Percentiles rank a stretch among this genome's conserved stretches.
Conservation (phyloP, 352 stramenopile genomes). For the Pythium angustatum region DNA sequence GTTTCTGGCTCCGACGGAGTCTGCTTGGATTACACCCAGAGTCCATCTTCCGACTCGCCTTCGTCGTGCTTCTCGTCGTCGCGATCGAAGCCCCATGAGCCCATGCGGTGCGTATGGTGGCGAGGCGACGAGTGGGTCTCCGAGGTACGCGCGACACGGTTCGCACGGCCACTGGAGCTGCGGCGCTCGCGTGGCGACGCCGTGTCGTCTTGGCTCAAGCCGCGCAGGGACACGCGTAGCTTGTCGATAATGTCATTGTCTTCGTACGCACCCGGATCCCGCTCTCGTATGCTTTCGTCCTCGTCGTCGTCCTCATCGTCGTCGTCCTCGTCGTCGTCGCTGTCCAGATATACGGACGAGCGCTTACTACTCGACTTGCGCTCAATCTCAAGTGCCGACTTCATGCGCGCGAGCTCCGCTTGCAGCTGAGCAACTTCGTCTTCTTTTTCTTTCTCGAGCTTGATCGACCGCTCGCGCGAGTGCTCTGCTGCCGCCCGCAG, state of each 20-base stretch:
- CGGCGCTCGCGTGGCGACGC: slow-evolving; percentile 1
- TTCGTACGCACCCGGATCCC: slow-evolving; percentile 20
- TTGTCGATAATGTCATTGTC: slow-evolving; percentile 28
- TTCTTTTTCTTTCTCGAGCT: slow-evolving; percentile 57
- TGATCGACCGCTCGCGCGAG: slow-evolving; percentile 57
- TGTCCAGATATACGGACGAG: slow-evolving; percentile 30
- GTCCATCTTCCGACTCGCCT: slow-evolving; percentile 46
- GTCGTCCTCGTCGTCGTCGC: slow-evolving; percentile 33
- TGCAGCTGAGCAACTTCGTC: slow-evolving; percentile 51
- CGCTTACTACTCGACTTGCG: slow-evolving; percentile 41
- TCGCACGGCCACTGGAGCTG: slow-evolving; percentile 5
- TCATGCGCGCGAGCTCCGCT: slow-evolving; percentile 51
- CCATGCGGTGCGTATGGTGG: slow-evolving; percentile 14
- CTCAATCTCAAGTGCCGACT: slow-evolving; percentile 54
- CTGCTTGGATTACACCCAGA: slow-evolving; percentile 46
- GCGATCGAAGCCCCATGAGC: slow-evolving; percentile 24
- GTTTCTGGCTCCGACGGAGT: no score
- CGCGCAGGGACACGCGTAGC: slow-evolving; percentile 26
- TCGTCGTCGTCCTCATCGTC: slow-evolving; percentile 16
- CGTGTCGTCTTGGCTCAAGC: slow-evolving; percentile 15
- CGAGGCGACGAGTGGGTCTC: slow-evolving; percentile 25
- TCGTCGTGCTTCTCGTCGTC: slow-evolving; percentile 34
- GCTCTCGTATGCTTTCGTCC: neutral
- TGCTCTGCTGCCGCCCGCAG: slow-evolving; percentile 48
- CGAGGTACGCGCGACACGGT: slow-evolving; percentile 1